phyloP scores from a whole-genome alignment of 202 grass and related monocot species.

The Musa balbisiana region DNA sequence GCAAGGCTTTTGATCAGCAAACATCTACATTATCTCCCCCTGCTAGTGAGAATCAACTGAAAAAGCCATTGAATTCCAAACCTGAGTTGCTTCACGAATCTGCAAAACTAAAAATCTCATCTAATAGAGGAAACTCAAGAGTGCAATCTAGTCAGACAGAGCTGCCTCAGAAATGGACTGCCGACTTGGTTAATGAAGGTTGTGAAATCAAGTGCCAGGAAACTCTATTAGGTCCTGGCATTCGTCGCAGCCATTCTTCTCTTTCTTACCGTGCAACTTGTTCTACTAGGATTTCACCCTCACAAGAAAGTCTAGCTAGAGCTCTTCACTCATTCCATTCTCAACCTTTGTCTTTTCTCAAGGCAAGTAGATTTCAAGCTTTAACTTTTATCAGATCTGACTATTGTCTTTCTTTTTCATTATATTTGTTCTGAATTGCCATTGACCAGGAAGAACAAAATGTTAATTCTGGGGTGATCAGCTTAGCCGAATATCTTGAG shows the following conservation, averaged over 20 bases:
- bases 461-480: conserved; percentile 53
- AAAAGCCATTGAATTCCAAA: conserved; percentile 18
- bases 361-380: conserved; percentile 35
- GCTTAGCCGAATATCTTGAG: conserved; percentile 88
- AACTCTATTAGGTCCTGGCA: conserved; percentile 26
- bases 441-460: conserved; percentile 52
- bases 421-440: background rate
- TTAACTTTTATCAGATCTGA: background rate
- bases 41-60: conserved; percentile 21
- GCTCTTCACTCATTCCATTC: conserved; percentile 81
- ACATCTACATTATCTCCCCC: conserved; percentile 36
- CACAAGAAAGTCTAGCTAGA: conserved; percentile 75
- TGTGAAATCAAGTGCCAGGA: conserved; percentile 24
- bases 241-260: conserved; percentile 52
- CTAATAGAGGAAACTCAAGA: conserved; percentile 26
- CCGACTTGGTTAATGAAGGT: conserved; percentile 34
- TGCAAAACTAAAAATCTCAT: conserved; percentile 28
- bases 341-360: conserved; percentile 74
- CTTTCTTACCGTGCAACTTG: conserved; percentile 52
- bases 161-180: conserved; percentile 11
- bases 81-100: conserved; percentile 22
- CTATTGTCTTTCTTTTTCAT: too few relatives aligned
- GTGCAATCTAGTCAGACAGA: conserved; percentile 35
- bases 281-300: conserved; percentile 76
- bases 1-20: conserved; percentile 87